phyloP scores from a whole-genome alignment of 208 protist genomes.

The Novymonas esmeraldas region DNA sequence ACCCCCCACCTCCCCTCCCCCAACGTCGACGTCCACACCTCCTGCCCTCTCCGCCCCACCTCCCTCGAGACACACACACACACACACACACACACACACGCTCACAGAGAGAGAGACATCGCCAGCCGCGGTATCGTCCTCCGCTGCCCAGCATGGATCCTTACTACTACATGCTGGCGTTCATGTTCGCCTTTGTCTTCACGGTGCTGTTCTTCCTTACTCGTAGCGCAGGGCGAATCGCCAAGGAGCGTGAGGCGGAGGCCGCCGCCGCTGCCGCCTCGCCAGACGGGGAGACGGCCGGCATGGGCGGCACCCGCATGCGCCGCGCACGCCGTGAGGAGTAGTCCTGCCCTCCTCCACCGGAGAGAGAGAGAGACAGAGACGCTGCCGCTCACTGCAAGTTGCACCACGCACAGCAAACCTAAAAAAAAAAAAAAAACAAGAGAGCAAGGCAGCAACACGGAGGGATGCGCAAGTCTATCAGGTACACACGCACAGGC shows the following conservation, averaged over 20 bases:
- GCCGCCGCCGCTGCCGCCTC: not conserved
- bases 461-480: too few species aligned
- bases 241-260: conserved; percentile 30
- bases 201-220: conserved; percentile 23
- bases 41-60: too few species aligned
- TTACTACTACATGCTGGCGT: conserved; percentile 39
- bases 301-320: conserved; percentile 25
- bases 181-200: conserved; percentile 29
- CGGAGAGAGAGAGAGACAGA: not conserved
- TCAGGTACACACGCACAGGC: too few species aligned
- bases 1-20: not conserved
- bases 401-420: not conserved
- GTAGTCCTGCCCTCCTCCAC: not conserved
- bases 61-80: not conserved
- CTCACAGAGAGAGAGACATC: not conserved
- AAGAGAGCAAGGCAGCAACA: not conserved
- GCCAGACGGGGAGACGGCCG: not conserved
- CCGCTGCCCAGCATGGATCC: conserved; percentile 17
- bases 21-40: not conserved
- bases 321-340: conserved; percentile 36
- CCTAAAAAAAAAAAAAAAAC: not conserved
- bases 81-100: not conserved
- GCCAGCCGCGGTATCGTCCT: not conserved
- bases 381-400: not conserved
- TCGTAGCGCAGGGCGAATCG: conserved; percentile 27